phyloP scores from a whole-genome alignment of 495 filamentous ascomycete genomes.

The Penicillium cinerascens region DNA sequence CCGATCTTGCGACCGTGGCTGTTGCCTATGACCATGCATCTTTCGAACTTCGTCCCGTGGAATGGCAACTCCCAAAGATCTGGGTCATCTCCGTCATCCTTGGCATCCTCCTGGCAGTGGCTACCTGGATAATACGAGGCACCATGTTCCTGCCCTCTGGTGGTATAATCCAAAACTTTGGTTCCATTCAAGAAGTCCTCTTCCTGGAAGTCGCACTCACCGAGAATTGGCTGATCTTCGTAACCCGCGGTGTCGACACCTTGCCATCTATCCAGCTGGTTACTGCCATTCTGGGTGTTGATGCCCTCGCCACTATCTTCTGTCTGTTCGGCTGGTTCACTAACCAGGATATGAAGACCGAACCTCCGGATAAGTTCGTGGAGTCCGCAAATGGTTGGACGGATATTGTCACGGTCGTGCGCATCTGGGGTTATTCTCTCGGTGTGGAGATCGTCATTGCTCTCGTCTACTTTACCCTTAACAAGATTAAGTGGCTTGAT shows the following conservation, averaged over 20 bases:
- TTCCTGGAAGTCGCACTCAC: constrained; percentile 70
- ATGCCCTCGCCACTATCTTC: constrained; percentile 64
- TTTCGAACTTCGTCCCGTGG: constrained; percentile 64
- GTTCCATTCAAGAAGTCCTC: constrained; percentile 64
- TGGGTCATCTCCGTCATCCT: constrained; percentile 68
- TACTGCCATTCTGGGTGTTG: constrained; percentile 63
- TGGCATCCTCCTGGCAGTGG: constrained; percentile 61
- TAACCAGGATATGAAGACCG: constrained; percentile 44
- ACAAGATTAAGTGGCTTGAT: constrained; percentile 62
- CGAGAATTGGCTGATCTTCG: constrained; percentile 76
- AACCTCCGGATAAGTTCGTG: constrained; percentile 37
- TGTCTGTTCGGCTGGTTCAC: constrained; percentile 69
- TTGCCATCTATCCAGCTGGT: constrained; percentile 67
- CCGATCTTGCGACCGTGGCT: constrained; percentile 70
- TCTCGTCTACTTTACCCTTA: constrained; percentile 69
- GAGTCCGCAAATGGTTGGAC: constrained; percentile 60
- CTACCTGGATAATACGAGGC: constrained; percentile 66
- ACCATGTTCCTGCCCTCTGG: constrained; percentile 62
- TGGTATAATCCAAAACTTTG: constrained; percentile 67
- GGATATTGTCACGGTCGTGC: constrained; percentile 71
- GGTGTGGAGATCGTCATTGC: constrained; percentile 73
- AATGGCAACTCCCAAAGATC: constrained; percentile 76
- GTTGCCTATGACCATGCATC: constrained; percentile 73
- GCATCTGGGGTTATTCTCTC: constrained; percentile 73
- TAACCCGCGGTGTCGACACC: constrained; percentile 63